Percentiles rank a stretch among this genome's conserved stretches.
phyloP scores from a whole-genome alignment of 106 monocot genomes.

The Phalaenopsis equestris region DNA sequence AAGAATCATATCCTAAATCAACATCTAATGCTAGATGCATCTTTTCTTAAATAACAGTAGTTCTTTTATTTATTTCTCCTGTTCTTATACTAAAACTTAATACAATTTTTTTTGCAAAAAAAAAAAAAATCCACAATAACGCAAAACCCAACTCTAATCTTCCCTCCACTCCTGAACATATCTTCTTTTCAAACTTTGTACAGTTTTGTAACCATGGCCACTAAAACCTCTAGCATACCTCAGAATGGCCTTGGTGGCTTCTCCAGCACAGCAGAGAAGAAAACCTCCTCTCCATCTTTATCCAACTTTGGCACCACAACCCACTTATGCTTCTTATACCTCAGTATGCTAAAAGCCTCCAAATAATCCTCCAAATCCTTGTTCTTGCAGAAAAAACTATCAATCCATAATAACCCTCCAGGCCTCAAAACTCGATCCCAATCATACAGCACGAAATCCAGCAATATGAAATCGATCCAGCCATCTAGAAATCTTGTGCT shows the following conservation, averaged over 20 bases:
- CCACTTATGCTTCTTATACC: constrained; percentile 69
- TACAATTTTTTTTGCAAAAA: too few species aligned
- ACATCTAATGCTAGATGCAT: too few species aligned
- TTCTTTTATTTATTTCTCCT: too few species aligned
- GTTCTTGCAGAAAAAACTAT: constrained; percentile 58
- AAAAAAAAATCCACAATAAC: too few species aligned
- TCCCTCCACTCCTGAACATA: too few species aligned
- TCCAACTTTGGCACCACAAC: constrained; percentile 58
- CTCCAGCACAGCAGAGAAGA: constrained; percentile 81
- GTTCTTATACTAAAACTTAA: too few species aligned
- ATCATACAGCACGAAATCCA: constrained; percentile 68
- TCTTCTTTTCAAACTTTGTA: too few species aligned
- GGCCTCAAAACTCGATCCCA: constrained; percentile 77
- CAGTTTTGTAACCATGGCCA: too few species aligned
- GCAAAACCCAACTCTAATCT: too few species aligned
- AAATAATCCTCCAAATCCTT: constrained; percentile 59
- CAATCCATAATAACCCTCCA: constrained; percentile 68
- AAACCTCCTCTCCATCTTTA: constrained; percentile 50
- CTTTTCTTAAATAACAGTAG: too few species aligned
- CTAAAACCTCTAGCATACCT: not conserved
- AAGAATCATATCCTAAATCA: too few species aligned
- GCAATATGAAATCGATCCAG: constrained; percentile 57
- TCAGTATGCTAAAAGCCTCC: constrained; percentile 48
- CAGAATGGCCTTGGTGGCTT: constrained; percentile 72
- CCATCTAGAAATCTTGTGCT: constrained; percentile 69